Evolutionary conservation across 2,329 filamentous ascomycete species (phyloP), one percentile per base, ranked within the genome.

Genomic region (Eutypella sp.): DNA sequence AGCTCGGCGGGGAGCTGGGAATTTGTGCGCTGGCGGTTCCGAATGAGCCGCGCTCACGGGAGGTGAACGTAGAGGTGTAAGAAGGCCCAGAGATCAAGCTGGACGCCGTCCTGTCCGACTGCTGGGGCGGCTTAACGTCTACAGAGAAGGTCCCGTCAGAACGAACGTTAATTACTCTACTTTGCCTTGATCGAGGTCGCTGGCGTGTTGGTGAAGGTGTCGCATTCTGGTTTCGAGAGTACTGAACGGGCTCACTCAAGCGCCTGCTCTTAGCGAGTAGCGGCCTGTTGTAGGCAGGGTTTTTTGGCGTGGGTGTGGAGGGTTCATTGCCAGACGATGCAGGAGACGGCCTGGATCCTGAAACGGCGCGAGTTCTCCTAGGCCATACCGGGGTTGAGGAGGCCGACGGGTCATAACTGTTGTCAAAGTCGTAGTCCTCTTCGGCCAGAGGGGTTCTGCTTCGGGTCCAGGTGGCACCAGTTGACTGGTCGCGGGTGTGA

Each of bases 61-160:
- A 76, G 58, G 69, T 72, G 40, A 72, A 67, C 18, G 71, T 69
- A 16, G 74, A 70, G 34, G 69, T 67, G 31, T 58, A 55, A 24
- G 72, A 76, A 40, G 64, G 66, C 27, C 69, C 64, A 9, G 75
- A 75, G 51, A 60, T 72, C 56, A 59, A 62, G 63, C 50, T 71
- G n/a, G 60, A 58, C 43, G 46, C 54, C 31, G 57, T 59, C 42
- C 52, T 57, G 46, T 57, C 54, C 27, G 56, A 60, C 40, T 47
- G 31, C 46, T 55, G 43, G 51, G 57, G 49, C 36, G 57, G 49
- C 37, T 63, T 66, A 23, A 67, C 58, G 22, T 73, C 62, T 29
- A 81, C 62, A 15, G 76, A 78, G 54, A 82, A 82, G 4, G 78
- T 82, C 62, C 79, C 79, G 61, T 82, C 75, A 5, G 76, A 61